Base-by-base conservation (phyloP, 768 basidiomycete species). In the Cystofilobasidium capitatum region DNA sequence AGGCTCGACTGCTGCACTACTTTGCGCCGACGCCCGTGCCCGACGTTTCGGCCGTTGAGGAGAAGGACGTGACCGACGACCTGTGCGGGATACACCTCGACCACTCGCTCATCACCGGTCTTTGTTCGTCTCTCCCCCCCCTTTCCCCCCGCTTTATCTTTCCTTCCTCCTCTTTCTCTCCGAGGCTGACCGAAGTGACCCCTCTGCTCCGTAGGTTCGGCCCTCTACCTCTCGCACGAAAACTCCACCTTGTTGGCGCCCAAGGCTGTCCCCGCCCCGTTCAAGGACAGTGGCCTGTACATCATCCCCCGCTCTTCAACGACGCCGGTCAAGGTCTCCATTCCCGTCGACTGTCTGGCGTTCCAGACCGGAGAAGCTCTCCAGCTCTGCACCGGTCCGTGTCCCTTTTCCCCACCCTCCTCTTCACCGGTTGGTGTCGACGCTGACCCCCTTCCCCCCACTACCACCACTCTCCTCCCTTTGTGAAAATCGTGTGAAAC, bases 331-430 rank as follows among this genome's bases (percentile, higher is more conserved):
- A 92, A 90, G 76, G 90, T 94, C 22, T 81, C 84, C 1, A 96
- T 99, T 70, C 94, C 96, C 5, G 73, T 69, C 24, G 58, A 89
- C 74, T 89, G 87, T 73, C 78, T 94, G 61, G 94, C 93, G 3
- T 97, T 99, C 77, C 96, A 99, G 76, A 98, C 92, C 0, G 96
- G 96, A 8, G 92, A 99, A 78, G 90, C 94, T 12, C 83, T 99
- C 26, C 86, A 96, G 76, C 80, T 97, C 29, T 86, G 93, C 29
- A 97, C 94, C 1, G 66, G 66, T 58, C 2, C 20, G 64, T 58
- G 16, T 24, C 14, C 31, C 17, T 14, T 37, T 20, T n/a, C 24
- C 44, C 16, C 14, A n/a, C 31, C 16, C 14, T 54, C 51, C 24
- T 14, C 8, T 7, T 24, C 4, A 9, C 22, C 26, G 36, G n/a